Conservation (phyloP, 2,329 filamentous ascomycete species). For the Phialophora chinensis region DNA sequence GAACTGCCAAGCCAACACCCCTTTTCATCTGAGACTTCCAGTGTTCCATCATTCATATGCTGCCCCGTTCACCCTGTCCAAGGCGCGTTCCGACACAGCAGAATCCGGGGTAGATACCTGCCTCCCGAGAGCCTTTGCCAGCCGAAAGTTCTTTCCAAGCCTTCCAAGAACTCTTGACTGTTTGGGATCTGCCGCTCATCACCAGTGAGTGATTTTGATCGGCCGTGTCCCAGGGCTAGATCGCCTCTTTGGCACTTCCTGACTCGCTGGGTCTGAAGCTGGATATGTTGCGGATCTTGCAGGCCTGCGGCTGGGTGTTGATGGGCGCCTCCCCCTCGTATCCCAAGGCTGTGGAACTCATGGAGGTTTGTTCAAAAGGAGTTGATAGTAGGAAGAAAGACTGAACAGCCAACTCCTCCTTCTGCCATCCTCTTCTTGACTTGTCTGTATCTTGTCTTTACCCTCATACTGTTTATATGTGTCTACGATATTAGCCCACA, state of each 20-base stretch:
- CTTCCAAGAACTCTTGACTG: conserved; percentile 7
- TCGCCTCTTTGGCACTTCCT: background rate
- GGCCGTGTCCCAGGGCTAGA: background rate
- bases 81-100: background rate
- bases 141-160: background rate
- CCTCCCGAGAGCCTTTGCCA: background rate
- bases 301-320: background rate
- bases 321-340: conserved; percentile 1
- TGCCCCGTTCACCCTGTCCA: background rate
- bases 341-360: background rate
- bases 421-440: background rate
- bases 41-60: conserved; percentile 2
- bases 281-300: conserved; percentile 2
- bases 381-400: background rate
- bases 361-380: conserved; percentile 5
- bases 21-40: background rate
- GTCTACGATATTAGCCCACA: background rate
- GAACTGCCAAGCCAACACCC: conserved; percentile 1
- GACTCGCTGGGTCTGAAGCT: conserved; percentile 1
- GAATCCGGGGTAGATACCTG: conserved; percentile 7
- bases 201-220: background rate
- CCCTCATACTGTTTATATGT: background rate
- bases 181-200: conserved; percentile 3
- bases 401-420: background rate
- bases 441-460: background rate